Evolutionary conservation across 2,329 filamentous ascomycete species (phyloP).

Genomic region (Ophiostoma montium): DNA sequence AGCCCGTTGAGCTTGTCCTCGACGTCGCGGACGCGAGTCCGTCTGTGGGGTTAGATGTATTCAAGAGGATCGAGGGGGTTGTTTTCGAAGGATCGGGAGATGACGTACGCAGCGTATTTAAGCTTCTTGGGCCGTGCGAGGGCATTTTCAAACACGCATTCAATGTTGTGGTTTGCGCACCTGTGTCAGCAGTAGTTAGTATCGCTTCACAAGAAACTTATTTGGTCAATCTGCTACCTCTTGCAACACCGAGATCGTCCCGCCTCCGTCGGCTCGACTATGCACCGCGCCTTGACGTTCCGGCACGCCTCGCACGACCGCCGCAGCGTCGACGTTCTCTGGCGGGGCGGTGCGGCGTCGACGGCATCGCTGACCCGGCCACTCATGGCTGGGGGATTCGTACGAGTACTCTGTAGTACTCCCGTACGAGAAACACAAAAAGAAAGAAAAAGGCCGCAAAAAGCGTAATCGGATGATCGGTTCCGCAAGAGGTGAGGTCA

Average conservation of each 20-base stretch:
- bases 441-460: too few relatives aligned
- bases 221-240: neutral
- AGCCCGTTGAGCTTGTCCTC: slow-evolving; percentile 16
- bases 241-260: too few relatives aligned
- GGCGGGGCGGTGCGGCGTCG: neutral
- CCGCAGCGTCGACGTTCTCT: slow-evolving; percentile 12
- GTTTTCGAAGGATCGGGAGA: neutral
- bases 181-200: neutral
- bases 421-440: too few relatives aligned
- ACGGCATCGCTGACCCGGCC: too few relatives aligned
- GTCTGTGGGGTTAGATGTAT: slow-evolving; percentile 5
- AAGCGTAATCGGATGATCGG: too few relatives aligned
- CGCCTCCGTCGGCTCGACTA: slow-evolving; percentile 4
- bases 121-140: slow-evolving; percentile 15
- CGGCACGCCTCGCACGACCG: slow-evolving; percentile 15
- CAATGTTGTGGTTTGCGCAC: slow-evolving; percentile 10
- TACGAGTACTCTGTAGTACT: too few relatives aligned
- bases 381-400: neutral
- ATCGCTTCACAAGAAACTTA: too few relatives aligned
- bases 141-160: slow-evolving; percentile 15
- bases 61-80: neutral
- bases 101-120: slow-evolving; percentile 12
- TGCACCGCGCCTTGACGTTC: slow-evolving; percentile 13
- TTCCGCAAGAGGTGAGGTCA: too few relatives aligned
- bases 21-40: slow-evolving; percentile 14